Evolutionary conservation across 1,284 basidiomycete genomes (phyloP).

Genomic region (Cutaneotrichosporon cavernicola): DNA sequence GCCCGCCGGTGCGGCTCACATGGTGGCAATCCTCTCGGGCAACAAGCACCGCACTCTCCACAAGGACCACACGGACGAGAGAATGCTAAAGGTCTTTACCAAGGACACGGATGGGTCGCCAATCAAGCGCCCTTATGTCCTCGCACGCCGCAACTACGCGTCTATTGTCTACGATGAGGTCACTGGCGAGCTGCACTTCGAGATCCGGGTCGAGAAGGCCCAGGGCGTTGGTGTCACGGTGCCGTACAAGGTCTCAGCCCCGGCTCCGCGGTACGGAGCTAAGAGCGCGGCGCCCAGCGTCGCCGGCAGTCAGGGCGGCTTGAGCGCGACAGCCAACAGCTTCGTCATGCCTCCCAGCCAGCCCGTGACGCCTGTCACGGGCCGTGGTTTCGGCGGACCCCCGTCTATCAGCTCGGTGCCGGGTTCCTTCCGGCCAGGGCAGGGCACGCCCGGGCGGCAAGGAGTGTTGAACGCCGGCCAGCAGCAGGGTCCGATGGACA

Average conservation of each 20-base stretch:
- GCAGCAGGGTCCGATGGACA: not conserved
- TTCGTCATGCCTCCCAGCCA: not conserved
- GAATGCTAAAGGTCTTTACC: slow-evolving; percentile 79
- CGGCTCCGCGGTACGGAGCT: slow-evolving; percentile 28
- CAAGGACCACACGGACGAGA: slow-evolving; percentile 66
- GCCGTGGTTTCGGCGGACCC: not conserved
- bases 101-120: slow-evolving; percentile 73
- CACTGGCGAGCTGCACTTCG: slow-evolving; percentile 74
- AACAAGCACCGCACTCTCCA: slow-evolving; percentile 84
- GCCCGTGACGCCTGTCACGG: not conserved
- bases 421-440: not conserved
- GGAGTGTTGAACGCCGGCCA: not conserved
- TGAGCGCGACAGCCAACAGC: not conserved
- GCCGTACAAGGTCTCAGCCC: slow-evolving; percentile 57
- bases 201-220: slow-evolving; percentile 79
- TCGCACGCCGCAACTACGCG: slow-evolving; percentile 85
- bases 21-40: slow-evolving; percentile 75
- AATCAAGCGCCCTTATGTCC: slow-evolving; percentile 11
- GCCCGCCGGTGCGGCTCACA: slow-evolving; percentile 70
- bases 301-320: not conserved
- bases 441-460: not conserved
- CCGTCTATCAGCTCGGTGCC: not conserved
- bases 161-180: slow-evolving; percentile 63
- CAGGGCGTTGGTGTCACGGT: slow-evolving; percentile 76
- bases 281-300: slow-evolving; percentile 2